Evolutionary conservation across 1,139 yeast species (phyloP).

Genomic region (Magnusiomyces suaveolens): DNA sequence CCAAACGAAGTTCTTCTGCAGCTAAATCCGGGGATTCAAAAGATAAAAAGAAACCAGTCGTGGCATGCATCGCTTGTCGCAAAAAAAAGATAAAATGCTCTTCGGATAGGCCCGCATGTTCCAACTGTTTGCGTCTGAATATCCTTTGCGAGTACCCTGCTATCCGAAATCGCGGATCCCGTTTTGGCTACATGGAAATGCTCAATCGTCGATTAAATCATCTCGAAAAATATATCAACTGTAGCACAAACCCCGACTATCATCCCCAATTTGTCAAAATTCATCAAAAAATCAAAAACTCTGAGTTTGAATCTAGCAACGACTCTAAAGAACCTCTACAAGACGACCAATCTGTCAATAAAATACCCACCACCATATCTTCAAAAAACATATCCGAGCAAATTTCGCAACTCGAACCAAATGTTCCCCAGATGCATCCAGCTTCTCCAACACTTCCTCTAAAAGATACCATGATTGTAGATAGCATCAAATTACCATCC

Average conservation of each 20-base stretch:
- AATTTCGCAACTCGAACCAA: constrained; percentile 15
- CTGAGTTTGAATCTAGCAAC: background rate
- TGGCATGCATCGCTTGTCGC: constrained; percentile 32
- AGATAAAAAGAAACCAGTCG: constrained; percentile 29
- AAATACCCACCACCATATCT: background rate
- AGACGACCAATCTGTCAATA: background rate
- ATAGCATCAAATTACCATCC: constrained; percentile 14
- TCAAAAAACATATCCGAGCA: background rate
- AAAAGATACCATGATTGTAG: background rate
- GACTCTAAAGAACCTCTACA: background rate
- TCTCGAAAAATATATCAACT: constrained; percentile 24
- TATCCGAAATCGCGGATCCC: constrained; percentile 32
- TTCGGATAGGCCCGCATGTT: constrained; percentile 33
- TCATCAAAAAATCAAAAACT: constrained; percentile 10
- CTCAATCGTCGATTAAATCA: constrained; percentile 27
- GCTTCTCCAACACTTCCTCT: background rate
- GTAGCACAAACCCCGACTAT: constrained; percentile 14
- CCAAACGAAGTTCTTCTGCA: background rate
- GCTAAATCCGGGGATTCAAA: background rate
- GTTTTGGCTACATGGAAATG: constrained; percentile 33
- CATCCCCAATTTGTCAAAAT: constrained; percentile 12
- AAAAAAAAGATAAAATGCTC: constrained; percentile 34
- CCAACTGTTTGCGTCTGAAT: constrained; percentile 31
- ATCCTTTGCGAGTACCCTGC: constrained; percentile 33
- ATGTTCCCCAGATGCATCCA: constrained; percentile 10